These are phyloP conservation scores for Colletotrichum musae DNA, from an alignment of 2,329 filamentous ascomycete species.

Conservation along the genomic window DNA sequence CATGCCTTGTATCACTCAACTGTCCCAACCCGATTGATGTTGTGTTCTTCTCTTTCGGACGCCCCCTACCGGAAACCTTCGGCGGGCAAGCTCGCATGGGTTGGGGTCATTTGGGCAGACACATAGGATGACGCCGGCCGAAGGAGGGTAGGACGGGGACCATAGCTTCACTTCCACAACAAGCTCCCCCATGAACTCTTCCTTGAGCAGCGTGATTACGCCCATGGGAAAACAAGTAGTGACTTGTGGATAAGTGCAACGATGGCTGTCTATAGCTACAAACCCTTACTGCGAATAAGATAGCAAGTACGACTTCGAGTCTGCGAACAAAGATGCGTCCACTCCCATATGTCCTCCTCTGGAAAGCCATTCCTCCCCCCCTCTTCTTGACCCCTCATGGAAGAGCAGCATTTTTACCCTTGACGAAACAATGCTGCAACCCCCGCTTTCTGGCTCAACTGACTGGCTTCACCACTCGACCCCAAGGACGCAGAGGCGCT, in stretches of 20 bases:
- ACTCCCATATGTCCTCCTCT: not conserved
- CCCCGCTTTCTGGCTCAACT: slow-evolving; percentile 29
- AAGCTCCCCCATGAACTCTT: not conserved
- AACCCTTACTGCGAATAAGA: not conserved
- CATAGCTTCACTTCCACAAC: not conserved
- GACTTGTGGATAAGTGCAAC: not conserved
- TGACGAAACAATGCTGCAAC: slow-evolving; percentile 35
- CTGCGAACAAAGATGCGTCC: not conserved
- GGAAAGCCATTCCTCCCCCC: not conserved
- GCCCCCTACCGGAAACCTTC: no score
- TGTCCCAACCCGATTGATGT: not conserved
- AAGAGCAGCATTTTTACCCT: slow-evolving; percentile 22
- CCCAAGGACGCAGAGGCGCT: slow-evolving; percentile 58
- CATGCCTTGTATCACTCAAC: slow-evolving; percentile 30
- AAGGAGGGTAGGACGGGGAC: no score
- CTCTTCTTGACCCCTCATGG: slow-evolving; percentile 28
- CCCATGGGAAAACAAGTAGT: not conserved
- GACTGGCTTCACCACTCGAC: slow-evolving; percentile 53
- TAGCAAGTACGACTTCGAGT: not conserved
- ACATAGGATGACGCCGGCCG: no score
- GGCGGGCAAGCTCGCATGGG: no score
- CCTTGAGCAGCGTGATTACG: not conserved
- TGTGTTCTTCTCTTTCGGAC: not conserved
- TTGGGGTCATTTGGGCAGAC: no score
- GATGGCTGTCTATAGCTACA: not conserved